These are phyloP conservation scores for Penicillium antarcticum DNA, from an alignment of 495 filamentous ascomycete species.

Conservation along the genomic window DNA sequence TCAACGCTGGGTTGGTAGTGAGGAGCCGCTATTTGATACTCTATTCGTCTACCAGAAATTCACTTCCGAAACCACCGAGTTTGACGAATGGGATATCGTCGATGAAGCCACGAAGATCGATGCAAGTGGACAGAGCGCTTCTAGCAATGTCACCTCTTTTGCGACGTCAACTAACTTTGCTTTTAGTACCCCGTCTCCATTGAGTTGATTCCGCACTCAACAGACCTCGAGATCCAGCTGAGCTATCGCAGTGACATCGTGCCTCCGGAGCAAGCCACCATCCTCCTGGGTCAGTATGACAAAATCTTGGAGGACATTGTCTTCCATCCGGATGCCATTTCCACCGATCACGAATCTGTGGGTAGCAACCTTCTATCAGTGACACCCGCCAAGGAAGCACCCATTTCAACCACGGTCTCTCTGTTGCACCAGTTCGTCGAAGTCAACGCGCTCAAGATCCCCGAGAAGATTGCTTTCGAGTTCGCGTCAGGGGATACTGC, in stretches of 20 bases:
- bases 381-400: slow-evolving; percentile 47
- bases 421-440: slow-evolving; percentile 47
- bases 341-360: slow-evolving; percentile 16
- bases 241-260: slow-evolving; percentile 60
- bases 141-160: slow-evolving; percentile 8
- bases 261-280: slow-evolving; percentile 56
- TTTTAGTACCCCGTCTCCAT: slow-evolving; percentile 64
- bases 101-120: slow-evolving; percentile 56
- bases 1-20: slow-evolving; percentile 60
- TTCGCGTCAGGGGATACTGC: slow-evolving; percentile 30
- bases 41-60: slow-evolving; percentile 75
- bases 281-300: slow-evolving; percentile 33
- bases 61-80: slow-evolving; percentile 7
- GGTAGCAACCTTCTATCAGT: slow-evolving; percentile 27
- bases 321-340: slow-evolving; percentile 19
- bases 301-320: slow-evolving; percentile 25
- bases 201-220: slow-evolving; percentile 57
- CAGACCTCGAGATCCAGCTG: slow-evolving; percentile 52
- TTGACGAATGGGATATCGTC: slow-evolving; percentile 41
- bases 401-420: slow-evolving; percentile 18
- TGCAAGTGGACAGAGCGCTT: slow-evolving; percentile 29
- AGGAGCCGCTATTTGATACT: slow-evolving; percentile 69
- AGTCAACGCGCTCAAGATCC: slow-evolving; percentile 28
- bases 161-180: slow-evolving; percentile 6
- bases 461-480: slow-evolving; percentile 40